phyloP scores from a whole-genome alignment of 495 filamentous ascomycete species.

The Tuber melanosporum region DNA sequence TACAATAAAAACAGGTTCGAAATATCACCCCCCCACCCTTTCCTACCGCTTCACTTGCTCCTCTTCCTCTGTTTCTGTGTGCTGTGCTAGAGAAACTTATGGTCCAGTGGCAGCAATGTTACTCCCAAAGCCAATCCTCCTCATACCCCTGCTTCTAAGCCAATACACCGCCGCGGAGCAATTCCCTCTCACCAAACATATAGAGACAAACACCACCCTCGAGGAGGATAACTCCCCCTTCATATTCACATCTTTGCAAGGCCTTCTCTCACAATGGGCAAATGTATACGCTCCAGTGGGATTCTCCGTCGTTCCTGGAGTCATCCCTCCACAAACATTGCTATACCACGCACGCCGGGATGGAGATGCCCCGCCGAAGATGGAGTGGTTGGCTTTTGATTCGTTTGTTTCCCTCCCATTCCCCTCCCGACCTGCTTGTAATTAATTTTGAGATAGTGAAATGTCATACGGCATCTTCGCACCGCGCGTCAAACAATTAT shows the following conservation, averaged over 20 bases:
- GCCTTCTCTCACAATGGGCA: conserved; percentile 46
- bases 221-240: conserved; percentile 19
- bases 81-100: not conserved
- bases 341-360: conserved; percentile 46
- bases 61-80: not conserved
- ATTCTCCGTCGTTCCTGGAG: conserved; percentile 44
- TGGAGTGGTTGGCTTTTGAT: conserved; percentile 49
- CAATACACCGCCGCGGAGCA: not conserved
- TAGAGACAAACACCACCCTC: not conserved
- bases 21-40: not conserved
- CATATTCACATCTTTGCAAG: conserved; percentile 44
- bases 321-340: conserved; percentile 44
- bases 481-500: conserved; percentile 20
- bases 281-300: conserved; percentile 47
- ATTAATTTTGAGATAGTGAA: conserved; percentile 27
- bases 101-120: not conserved
- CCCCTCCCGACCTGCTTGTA: not conserved
- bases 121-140: not conserved
- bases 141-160: not conserved
- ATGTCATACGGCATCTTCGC: conserved; percentile 48
- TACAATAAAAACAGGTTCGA: not conserved
- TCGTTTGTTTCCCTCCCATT: conserved; percentile 27
- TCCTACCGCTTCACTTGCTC: not conserved
- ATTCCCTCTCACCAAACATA: not conserved
- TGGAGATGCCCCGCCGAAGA: conserved; percentile 42